These are phyloP conservation scores for Pseudocercospora musae DNA, from an alignment of 2,329 filamentous ascomycete genomes.

Conservation along the genomic window DNA sequence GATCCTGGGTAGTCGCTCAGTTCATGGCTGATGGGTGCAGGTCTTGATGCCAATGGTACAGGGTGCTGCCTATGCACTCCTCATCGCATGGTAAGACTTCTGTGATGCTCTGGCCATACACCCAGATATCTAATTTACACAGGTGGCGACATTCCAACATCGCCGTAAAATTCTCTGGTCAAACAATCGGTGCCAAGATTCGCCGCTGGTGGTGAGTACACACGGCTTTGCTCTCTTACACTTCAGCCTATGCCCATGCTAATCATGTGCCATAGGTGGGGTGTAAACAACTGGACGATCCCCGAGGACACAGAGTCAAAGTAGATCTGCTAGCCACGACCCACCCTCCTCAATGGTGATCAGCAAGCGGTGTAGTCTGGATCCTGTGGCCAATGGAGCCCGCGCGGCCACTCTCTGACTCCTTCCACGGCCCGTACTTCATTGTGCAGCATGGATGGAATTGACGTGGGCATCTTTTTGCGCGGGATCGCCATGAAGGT, in stretches of 20 bases:
- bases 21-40: slow-evolving; percentile 42
- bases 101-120: background rate
- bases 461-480: background rate
- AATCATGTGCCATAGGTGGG: slow-evolving; percentile 54
- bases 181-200: slow-evolving; percentile 69
- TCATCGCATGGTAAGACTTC: slow-evolving; percentile 55
- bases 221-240: background rate
- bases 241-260: background rate
- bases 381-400: background rate
- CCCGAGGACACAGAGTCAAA: slow-evolving; percentile 39
- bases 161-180: slow-evolving; percentile 71
- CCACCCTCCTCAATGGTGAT: background rate
- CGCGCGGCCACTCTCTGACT: background rate
- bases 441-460: background rate
- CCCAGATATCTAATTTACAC: background rate
- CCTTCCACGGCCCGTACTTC: background rate
- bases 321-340: background rate
- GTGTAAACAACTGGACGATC: slow-evolving; percentile 84
- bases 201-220: slow-evolving; percentile 71
- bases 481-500: background rate
- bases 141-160: slow-evolving; percentile 88
- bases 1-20: background rate
- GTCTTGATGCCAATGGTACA: slow-evolving; percentile 83
- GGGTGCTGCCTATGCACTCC: slow-evolving; percentile 83
- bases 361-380: background rate